These are phyloP conservation scores for Chaetomiaceae sp. DNA, from an alignment of 2,329 filamentous ascomycete genomes.

Conservation along the genomic window DNA sequence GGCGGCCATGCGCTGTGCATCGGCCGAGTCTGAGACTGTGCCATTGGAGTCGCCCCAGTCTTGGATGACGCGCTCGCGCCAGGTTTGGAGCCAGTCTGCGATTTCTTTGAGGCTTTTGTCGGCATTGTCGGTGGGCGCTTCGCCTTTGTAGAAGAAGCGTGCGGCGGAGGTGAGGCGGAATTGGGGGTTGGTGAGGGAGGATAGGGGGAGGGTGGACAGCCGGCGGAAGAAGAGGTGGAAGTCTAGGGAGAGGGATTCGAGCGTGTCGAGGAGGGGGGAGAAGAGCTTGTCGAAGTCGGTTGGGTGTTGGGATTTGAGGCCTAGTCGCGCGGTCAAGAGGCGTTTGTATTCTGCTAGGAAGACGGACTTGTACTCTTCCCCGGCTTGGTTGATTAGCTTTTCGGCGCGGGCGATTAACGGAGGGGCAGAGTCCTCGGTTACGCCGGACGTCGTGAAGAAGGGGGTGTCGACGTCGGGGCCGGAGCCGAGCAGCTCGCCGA, in stretches of 20 bases:
- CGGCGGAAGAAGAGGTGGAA: constrained; percentile 93
- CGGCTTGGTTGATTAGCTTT: constrained; percentile 71
- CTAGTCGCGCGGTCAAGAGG: constrained; percentile 75
- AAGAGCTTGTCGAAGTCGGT: constrained; percentile 77
- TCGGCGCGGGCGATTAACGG: constrained; percentile 77
- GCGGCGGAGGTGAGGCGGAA: constrained; percentile 60
- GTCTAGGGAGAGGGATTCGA: constrained; percentile 80
- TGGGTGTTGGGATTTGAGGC: constrained; percentile 64
- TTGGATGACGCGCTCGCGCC: constrained; percentile 65
- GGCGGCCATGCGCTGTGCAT: constrained; percentile 59
- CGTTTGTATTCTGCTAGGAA: constrained; percentile 88
- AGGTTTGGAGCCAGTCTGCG: constrained; percentile 75
- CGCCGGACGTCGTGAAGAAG: constrained; percentile 67
- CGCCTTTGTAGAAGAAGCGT: constrained; percentile 77
- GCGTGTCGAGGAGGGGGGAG: constrained; percentile 73
- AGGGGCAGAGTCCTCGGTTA: constrained; percentile 59
- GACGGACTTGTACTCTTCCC: constrained; percentile 82
- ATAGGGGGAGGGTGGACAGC: constrained; percentile 59
- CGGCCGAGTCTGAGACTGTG: constrained; percentile 33
- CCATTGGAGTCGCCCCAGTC: constrained; percentile 47
- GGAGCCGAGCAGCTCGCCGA: constrained; percentile 83
- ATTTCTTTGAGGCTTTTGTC: constrained; percentile 63
- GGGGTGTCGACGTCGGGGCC: constrained; percentile 67
- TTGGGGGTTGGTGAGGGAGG: constrained; percentile 61
- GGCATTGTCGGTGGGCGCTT: constrained; percentile 53